phyloP scores from a whole-genome alignment of 73 alveolate genomes.

The Symbiodinium pilosum region DNA sequence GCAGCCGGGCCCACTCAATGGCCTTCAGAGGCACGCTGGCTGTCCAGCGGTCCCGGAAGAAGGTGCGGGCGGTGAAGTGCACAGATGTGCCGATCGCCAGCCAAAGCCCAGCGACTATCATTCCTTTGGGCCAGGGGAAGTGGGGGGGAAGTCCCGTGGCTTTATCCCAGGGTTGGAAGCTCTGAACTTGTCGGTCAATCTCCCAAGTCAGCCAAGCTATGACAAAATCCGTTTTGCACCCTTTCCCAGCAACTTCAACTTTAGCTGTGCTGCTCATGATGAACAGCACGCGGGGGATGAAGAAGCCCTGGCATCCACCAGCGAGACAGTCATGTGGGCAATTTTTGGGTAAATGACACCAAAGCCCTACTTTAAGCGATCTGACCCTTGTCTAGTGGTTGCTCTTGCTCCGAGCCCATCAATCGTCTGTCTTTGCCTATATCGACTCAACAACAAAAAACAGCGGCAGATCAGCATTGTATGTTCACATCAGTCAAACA shows the following conservation, averaged over 20 bases:
- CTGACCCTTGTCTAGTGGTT: too few relatives aligned
- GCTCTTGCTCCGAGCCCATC: too few relatives aligned
- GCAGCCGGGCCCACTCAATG: neutral
- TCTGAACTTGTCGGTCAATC: neutral
- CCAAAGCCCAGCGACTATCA: constrained; percentile 77
- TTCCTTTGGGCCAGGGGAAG: neutral
- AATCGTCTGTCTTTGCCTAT: too few relatives aligned
- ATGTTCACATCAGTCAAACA: too few relatives aligned
- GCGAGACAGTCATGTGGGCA: too few relatives aligned
- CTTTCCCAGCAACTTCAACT: too few relatives aligned
- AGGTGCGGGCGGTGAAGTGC: constrained; percentile 62
- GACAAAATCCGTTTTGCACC: too few relatives aligned
- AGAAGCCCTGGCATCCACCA: constrained; percentile 46
- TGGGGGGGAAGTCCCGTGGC: neutral
- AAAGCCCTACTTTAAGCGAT: too few relatives aligned
- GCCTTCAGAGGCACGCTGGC: neutral
- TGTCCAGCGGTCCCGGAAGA: constrained; percentile 25
- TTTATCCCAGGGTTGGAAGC: neutral
- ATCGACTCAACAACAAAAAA: too few relatives aligned
- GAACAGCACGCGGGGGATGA: constrained; percentile 73
- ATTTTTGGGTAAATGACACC: too few relatives aligned
- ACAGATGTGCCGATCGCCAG: constrained; percentile 46
- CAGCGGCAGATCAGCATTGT: too few relatives aligned
- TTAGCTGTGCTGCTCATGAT: constrained; percentile 48
- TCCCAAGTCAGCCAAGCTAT: too few relatives aligned